A percentile compares a stretch with the other conserved stretches of the same genome.
Evolutionary conservation across 116 monocot genomes (phyloP).

Genomic region (Phalaenopsis hybrid): DNA sequence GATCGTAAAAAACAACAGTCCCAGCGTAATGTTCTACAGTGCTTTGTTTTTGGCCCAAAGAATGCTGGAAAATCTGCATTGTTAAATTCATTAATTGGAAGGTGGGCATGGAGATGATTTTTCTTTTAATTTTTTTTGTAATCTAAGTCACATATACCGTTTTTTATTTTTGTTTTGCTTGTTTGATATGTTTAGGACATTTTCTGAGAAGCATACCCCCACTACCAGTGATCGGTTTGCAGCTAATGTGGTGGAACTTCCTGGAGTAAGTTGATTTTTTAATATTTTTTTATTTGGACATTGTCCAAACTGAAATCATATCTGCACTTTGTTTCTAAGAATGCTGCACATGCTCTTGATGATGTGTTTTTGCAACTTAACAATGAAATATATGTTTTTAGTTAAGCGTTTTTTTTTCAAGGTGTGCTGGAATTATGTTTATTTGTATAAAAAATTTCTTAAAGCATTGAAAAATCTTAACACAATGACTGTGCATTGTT

Average conservation of each 20-base stretch:
- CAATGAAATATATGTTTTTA: neutral
- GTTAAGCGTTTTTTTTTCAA: neutral
- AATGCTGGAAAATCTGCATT: conserved; percentile 78
- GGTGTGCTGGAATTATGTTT: neutral
- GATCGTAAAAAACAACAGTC: conserved; percentile 78
- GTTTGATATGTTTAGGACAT: conserved; percentile 37
- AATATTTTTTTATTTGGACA: conserved; percentile 4
- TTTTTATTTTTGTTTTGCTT: neutral
- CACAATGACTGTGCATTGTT: too few species aligned
- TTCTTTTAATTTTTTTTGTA: neutral
- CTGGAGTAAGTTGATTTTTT: conserved; percentile 48
- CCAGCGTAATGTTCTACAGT: conserved; percentile 73
- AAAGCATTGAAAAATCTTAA: neutral
- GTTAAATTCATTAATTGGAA: conserved; percentile 70
- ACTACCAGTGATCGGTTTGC: conserved; percentile 59
- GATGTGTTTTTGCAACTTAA: neutral
- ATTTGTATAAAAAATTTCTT: neutral
- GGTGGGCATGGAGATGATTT: conserved; percentile 19
- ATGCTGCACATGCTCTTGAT: neutral
- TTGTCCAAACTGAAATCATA: neutral
- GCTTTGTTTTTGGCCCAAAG: conserved; percentile 91
- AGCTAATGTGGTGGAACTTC: conserved; percentile 67
- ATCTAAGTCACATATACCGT: neutral
- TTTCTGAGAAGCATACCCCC: conserved; percentile 58
- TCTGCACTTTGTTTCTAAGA: neutral